Conservation (phyloP, 2,329 filamentous ascomycete species). For the Trichoderma pleuroti region DNA sequence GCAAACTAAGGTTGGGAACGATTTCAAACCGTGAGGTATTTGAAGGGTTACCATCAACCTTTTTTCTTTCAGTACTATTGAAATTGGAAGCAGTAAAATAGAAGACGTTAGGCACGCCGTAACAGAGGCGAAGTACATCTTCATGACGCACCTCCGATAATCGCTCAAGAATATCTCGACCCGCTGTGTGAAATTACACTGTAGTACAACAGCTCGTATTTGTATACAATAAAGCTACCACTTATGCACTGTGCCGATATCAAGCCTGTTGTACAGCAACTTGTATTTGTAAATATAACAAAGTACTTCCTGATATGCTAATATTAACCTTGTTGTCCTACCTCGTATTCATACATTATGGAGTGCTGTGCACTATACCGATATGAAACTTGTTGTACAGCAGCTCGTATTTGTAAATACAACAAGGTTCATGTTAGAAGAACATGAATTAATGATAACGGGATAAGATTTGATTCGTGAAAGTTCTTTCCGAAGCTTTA, state of each 20-base stretch:
- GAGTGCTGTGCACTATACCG: neutral
- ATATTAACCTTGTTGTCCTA: neutral
- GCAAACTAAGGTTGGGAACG: neutral
- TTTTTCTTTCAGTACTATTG: too few species aligned
- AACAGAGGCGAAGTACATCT: neutral
- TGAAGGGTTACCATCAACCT: too few species aligned
- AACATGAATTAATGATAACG: neutral
- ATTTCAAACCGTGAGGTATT: too few species aligned
- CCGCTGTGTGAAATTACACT: neutral
- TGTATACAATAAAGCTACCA: neutral
- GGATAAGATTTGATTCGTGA: neutral
- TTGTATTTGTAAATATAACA: neutral
- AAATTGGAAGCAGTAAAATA: neutral
- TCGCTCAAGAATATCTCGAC: neutral
- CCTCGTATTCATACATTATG: neutral
- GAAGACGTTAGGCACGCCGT: rapidly evolving
- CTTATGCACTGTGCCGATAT: neutral
- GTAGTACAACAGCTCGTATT: neutral
- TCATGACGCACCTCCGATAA: neutral
- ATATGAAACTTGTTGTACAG: neutral
- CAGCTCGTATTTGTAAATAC: neutral
- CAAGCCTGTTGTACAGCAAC: neutral
- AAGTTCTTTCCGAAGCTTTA: neutral
- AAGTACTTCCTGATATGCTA: neutral
- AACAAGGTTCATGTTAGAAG: neutral